Percentiles rank a stretch among this genome's conserved stretches.
These are phyloP conservation scores for Terana coerulea DNA, from an alignment of 768 basidiomycete genomes.

Conservation along the genomic window DNA sequence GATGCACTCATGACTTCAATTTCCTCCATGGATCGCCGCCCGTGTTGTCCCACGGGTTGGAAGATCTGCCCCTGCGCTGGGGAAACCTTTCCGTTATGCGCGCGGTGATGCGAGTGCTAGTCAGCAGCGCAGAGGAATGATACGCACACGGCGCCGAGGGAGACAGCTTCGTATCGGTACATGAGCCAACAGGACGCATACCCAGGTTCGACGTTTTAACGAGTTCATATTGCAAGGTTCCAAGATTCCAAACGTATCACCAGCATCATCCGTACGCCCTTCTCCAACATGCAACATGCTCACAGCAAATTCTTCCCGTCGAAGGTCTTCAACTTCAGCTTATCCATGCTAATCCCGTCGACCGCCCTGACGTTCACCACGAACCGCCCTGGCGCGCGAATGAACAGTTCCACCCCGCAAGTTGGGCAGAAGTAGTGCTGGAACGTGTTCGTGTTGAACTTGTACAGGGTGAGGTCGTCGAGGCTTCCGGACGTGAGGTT, in stretches of 20 bases:
- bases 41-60: neutral
- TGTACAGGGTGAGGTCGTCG: neutral
- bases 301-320: neutral
- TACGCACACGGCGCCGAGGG: neutral
- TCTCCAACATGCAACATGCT: too few species aligned
- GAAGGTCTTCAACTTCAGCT: neutral
- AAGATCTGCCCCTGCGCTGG: neutral
- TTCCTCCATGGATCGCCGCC: too few species aligned
- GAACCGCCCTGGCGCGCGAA: neutral
- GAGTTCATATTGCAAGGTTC: too few species aligned
- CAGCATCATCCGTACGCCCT: too few species aligned
- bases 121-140: neutral
- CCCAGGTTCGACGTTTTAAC: too few species aligned
- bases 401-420: neutral
- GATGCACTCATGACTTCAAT: too few species aligned
- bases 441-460: neutral
- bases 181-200: too few species aligned
- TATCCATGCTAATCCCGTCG: neutral
- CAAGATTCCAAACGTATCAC: too few species aligned
- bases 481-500: neutral
- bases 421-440: neutral
- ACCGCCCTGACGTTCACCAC: neutral
- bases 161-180: neutral
- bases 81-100: neutral
- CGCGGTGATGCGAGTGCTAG: neutral